Evolutionary conservation across 768 basidiomycete genomes (phyloP), one percentile per base, ranked within the genome.

Genomic region (Leucosporidium creatinivorum): DNA sequence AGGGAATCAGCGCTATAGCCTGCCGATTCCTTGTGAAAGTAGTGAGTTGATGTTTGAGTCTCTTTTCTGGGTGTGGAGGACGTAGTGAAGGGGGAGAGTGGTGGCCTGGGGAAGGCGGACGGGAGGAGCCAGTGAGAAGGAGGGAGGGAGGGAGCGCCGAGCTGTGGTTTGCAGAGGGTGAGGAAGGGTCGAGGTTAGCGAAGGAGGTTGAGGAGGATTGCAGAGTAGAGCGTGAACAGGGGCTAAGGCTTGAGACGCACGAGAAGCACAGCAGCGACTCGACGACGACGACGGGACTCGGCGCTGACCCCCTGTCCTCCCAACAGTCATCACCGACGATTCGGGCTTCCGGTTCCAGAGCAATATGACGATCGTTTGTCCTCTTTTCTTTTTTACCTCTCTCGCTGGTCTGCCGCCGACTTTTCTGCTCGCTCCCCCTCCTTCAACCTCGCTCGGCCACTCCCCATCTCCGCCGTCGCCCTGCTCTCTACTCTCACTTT

Each of bases 311-410:
- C 9, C 39, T 23, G 9, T 21, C 8, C 13, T 6, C 39, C 23
- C 15, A 18, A 17, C 76, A 96, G 92, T 93, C 69, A 79, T 94
- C 8, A 86, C 87, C 13, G 84, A 87, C 61, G 79, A 77, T 44
- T 68, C 84, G 4, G 86, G 89, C 59, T 76, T 86, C 63, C 85
- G 86, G 18, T 97, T 97, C 77, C 89, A 93, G 77, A 89, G 91
- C 68, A 93, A 94, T 76, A 97, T 99, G 93, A 84, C 89, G 52
- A 79, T 82, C 70, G 91, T 94, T 76, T 75, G 88, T 83, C 31
- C 1, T 13, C 33, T 36, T 15, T 10, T 21, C 61, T 17, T 18
- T 7, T 44, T 17, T 44, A 6, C 39, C 39, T 44, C 39, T 2
- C 39, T 44, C 2, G 15, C 15, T 2, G 39, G 8, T 44, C 39